These are phyloP conservation scores for Hemileccinum rubropunctum DNA, from an alignment of 768 basidiomycete species.

Conservation along the genomic window DNA sequence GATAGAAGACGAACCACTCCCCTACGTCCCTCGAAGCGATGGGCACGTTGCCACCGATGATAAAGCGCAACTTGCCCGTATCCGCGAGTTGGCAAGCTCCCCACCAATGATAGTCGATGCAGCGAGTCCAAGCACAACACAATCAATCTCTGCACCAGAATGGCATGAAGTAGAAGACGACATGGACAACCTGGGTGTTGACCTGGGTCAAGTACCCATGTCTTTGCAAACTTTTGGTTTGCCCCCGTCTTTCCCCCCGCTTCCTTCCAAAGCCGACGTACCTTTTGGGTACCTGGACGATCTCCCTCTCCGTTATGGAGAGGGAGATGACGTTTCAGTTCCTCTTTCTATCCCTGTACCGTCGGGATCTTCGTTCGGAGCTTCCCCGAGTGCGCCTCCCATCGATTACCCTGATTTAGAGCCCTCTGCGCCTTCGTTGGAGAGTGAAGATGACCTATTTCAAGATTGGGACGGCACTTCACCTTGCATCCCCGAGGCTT, in stretches of 20 bases:
- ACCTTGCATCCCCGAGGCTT: background rate
- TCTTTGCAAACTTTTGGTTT: slow-evolving; percentile 7
- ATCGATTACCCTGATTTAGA: slow-evolving; percentile 28
- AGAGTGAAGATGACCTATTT: slow-evolving; percentile 20
- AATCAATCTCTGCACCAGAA: slow-evolving; percentile 45
- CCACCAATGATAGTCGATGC: slow-evolving; percentile 37
- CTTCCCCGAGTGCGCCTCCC: slow-evolving; percentile 33
- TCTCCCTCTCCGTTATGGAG: slow-evolving; percentile 38
- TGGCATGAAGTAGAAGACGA: slow-evolving; percentile 53
- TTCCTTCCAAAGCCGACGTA: slow-evolving; percentile 42
- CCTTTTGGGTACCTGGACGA: slow-evolving; percentile 33
- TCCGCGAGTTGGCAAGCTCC: slow-evolving; percentile 50
- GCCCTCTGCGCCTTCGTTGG: slow-evolving; percentile 48
- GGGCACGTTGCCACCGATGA: slow-evolving; percentile 71
- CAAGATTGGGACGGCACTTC: slow-evolving; percentile 22
- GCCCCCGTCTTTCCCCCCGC: slow-evolving; percentile 26
- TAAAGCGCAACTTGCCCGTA: slow-evolving; percentile 53
- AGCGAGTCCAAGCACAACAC: slow-evolving; percentile 12
- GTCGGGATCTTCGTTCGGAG: slow-evolving; percentile 47
- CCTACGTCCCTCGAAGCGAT: slow-evolving; percentile 32
- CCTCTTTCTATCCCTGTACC: slow-evolving; percentile 38
- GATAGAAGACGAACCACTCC: slow-evolving; percentile 19
- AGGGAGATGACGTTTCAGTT: slow-evolving; percentile 29
- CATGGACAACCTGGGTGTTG: slow-evolving; percentile 20
- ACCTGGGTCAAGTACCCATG: slow-evolving; percentile 6